Evolutionary conservation across 805 yeast species (phyloP).

Genomic region (Candida cerambycidarum): DNA sequence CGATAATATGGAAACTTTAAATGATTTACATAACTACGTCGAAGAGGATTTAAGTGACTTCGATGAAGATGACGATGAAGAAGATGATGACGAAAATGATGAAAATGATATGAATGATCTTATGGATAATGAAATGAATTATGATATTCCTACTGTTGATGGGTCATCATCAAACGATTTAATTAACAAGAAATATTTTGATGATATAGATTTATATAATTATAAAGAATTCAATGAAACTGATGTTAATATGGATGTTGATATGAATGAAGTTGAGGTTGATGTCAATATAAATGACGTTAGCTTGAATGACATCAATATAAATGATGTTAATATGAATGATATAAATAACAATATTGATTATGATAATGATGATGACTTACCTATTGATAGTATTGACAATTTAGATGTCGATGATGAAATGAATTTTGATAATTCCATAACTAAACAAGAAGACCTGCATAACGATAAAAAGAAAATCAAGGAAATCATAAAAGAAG

Average conservation of each 20-base stretch:
- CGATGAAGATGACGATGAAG: conserved; percentile 13
- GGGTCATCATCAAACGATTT: conserved; percentile 15
- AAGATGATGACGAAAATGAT: conserved; percentile 11
- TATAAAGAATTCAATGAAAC: conserved; percentile 2
- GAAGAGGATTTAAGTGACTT: conserved; percentile 29
- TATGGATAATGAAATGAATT: neutral
- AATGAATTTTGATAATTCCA: neutral
- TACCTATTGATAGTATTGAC: neutral
- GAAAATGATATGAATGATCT: neutral
- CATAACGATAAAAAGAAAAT: conserved; percentile 1
- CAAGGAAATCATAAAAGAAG: neutral
- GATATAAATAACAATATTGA: conserved; percentile 3
- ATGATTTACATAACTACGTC: conserved; percentile 9
- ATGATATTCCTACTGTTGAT: conserved; percentile 1
- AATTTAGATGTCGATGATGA: conserved; percentile 5
- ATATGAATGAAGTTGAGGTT: conserved; percentile 12
- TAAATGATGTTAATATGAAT: conserved; percentile 3
- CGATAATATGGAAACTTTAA: conserved; percentile 11
- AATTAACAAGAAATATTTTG: conserved; percentile 35
- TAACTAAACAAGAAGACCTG: neutral
- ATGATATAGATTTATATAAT: conserved; percentile 21
- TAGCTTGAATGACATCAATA: conserved; percentile 10
- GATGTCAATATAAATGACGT: conserved; percentile 13
- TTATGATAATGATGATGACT: conserved; percentile 4
- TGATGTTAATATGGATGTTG: conserved; percentile 7